Evolutionary conservation across 1,284 basidiomycete species (phyloP), one percentile per base, ranked within the genome.

Genomic region (Microbotryum silenes-acaulis): DNA sequence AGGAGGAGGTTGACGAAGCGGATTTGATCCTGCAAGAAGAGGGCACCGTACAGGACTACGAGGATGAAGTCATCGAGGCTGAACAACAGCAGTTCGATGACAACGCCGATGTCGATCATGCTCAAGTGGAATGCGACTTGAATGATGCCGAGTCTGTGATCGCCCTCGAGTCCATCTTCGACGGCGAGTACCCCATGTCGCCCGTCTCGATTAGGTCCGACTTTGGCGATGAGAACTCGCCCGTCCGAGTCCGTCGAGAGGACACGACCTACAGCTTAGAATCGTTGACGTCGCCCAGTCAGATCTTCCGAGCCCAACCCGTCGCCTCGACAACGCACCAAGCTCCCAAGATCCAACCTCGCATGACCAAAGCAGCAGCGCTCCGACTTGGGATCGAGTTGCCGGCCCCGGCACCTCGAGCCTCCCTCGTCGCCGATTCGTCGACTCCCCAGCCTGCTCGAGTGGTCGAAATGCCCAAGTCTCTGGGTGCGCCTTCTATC

Each of bases 351-450:
- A 88, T 89, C 63, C 79, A 83, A 27, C 90, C 90, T 0, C 84
- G 89, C 46, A 84, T 83, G 61, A 86, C 87, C 9, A 83, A 83
- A 59, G 84, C 88, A 0, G 87, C 90, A 0, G 83, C 86, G 5
- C 80, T 91, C 6, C 83, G 89, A 6, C 74, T 76, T 58, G 76
- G 76, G 27, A 52, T 76, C 50, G 37, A 66, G 33, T 31, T 65
- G 6, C 59, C 63, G 1, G n/a, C 56, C 0, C 9, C 51, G 2
- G 49, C 66, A 1, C 61, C 57, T 7, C 62, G 63, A 18, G 9
- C 54, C 6, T 12, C 25, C 27, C 27, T 45, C 27, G 45, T 25
- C 6, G 21, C 51, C 23, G 29, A 16, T 2, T 18, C 21, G 5
- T 25, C 45, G 33, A 44, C 59, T 16, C 25, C 42, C 27, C 53